phyloP scores from a whole-genome alignment of 2,329 filamentous ascomycete species.

The Zymoseptoria passerinii region DNA sequence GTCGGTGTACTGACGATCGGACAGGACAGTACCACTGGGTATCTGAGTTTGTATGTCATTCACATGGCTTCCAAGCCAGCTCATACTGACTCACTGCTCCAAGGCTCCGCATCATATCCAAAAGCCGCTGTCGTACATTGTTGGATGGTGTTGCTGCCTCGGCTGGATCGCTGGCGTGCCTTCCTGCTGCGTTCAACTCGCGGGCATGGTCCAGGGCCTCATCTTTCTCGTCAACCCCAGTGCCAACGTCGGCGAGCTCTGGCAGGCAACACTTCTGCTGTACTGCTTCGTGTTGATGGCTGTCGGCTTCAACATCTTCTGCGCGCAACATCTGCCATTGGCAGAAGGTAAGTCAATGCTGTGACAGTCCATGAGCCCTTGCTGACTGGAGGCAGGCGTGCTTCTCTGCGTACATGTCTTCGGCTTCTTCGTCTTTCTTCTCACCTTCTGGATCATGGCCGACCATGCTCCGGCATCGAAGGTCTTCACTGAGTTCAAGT shows the following conservation, averaged over 20 bases:
- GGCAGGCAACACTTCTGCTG: slow-evolving; percentile 27
- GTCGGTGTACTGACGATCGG: not conserved
- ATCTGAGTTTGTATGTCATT: not conserved
- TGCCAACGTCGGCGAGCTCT: slow-evolving; percentile 18
- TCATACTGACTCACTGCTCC: slow-evolving; percentile 15
- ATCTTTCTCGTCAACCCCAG: slow-evolving; percentile 23
- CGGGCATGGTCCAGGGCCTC: slow-evolving; percentile 26
- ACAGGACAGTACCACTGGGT: slow-evolving; percentile 24
- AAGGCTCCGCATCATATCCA: slow-evolving; percentile 31
- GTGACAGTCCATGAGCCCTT: not conserved
- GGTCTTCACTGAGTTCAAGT: slow-evolving; percentile 31
- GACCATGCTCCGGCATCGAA: slow-evolving; percentile 22
- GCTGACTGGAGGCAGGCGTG: slow-evolving; percentile 26
- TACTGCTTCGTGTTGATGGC: slow-evolving; percentile 26
- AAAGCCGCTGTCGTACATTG: slow-evolving; percentile 39
- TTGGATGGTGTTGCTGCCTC: slow-evolving; percentile 35
- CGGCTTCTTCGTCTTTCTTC: slow-evolving; percentile 38
- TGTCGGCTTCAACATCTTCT: slow-evolving; percentile 29
- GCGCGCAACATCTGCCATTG: slow-evolving; percentile 29
- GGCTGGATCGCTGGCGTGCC: slow-evolving; percentile 29
- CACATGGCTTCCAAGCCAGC: slow-evolving; percentile 6
- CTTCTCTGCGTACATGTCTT: slow-evolving; percentile 35
- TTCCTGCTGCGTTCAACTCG: slow-evolving; percentile 24
- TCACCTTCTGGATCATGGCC: slow-evolving; percentile 31
- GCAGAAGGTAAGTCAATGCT: slow-evolving; percentile 31